phyloP scores from a whole-genome alignment of 495 filamentous ascomycete species.

The Apodospora peruviana region DNA sequence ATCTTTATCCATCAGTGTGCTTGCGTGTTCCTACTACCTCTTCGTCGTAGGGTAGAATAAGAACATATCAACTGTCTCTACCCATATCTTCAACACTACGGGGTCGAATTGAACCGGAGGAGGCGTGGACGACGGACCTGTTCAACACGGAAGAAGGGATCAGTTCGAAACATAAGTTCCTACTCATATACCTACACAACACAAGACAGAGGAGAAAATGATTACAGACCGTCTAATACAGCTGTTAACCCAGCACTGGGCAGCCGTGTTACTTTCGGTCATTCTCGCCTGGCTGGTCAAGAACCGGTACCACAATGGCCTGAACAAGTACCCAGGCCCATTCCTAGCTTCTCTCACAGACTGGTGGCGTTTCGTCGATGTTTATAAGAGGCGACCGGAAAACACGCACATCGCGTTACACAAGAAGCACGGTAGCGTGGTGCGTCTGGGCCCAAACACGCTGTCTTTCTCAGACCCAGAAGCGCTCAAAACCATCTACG shows the following conservation, averaged over 20 bases:
- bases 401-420: constrained; percentile 62
- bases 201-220: too few species aligned
- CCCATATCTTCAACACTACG: too few species aligned
- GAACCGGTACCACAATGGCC: constrained; percentile 54
- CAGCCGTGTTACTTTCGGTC: constrained; percentile 25
- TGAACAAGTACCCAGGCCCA: constrained; percentile 63
- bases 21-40: too few species aligned
- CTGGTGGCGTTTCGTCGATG: constrained; percentile 65
- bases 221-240: constrained; percentile 22
- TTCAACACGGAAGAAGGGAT: too few species aligned
- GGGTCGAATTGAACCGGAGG: too few species aligned
- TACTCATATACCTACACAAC: too few species aligned
- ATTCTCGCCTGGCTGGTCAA: constrained; percentile 40
- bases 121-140: too few species aligned
- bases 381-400: constrained; percentile 56
- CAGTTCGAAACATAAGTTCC: too few species aligned
- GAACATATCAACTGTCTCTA: too few species aligned
- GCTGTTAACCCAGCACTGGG: constrained; percentile 44
- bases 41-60: too few species aligned
- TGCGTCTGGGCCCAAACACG: constrained; percentile 62
- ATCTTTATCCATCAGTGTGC: too few species aligned
- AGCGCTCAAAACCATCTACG: constrained; percentile 69
- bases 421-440: constrained; percentile 63
- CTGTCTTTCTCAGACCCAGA: constrained; percentile 63
- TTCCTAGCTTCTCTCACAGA: constrained; percentile 62